Evolutionary conservation across 768 basidiomycete species (phyloP).

Genomic region (Amanita thiersii): DNA sequence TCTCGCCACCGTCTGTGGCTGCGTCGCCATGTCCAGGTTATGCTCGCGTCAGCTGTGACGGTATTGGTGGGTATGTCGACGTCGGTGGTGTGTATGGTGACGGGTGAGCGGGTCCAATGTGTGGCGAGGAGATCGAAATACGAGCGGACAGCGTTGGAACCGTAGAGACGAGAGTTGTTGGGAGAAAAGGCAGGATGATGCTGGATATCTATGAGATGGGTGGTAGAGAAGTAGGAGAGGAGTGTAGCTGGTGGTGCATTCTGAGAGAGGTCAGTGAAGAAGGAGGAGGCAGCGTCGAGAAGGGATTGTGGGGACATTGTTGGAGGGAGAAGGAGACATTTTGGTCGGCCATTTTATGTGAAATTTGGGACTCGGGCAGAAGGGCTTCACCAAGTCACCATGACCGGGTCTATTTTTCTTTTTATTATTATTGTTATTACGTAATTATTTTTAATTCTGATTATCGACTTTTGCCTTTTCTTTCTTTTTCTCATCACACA

Average conservation of each 20-base stretch:
- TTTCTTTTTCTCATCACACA: neutral
- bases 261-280: slow-evolving; percentile 28
- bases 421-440: neutral
- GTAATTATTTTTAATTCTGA: neutral
- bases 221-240: slow-evolving; percentile 30
- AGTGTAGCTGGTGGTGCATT: slow-evolving; percentile 24
- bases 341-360: slow-evolving; percentile 7
- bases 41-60: slow-evolving; percentile 27
- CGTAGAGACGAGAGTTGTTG: slow-evolving; percentile 28
- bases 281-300: slow-evolving; percentile 22
- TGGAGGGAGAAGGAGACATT: neutral
- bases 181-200: slow-evolving; percentile 29
- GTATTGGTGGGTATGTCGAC: slow-evolving; percentile 18
- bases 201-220: slow-evolving; percentile 28
- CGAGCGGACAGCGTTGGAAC: slow-evolving; percentile 38
- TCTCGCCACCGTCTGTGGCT: slow-evolving; percentile 36
- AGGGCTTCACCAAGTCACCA: slow-evolving; percentile 16
- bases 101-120: slow-evolving; percentile 30
- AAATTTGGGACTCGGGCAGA: slow-evolving; percentile 26
- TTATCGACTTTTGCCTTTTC: neutral
- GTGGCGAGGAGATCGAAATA: slow-evolving; percentile 42
- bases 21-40: slow-evolving; percentile 38
- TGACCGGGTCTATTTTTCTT: slow-evolving; percentile 15
- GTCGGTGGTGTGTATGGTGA: slow-evolving; percentile 16
- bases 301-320: slow-evolving; percentile 22